Conservation (phyloP, 2,329 filamentous ascomycete species). For the Exophiala sideris region DNA sequence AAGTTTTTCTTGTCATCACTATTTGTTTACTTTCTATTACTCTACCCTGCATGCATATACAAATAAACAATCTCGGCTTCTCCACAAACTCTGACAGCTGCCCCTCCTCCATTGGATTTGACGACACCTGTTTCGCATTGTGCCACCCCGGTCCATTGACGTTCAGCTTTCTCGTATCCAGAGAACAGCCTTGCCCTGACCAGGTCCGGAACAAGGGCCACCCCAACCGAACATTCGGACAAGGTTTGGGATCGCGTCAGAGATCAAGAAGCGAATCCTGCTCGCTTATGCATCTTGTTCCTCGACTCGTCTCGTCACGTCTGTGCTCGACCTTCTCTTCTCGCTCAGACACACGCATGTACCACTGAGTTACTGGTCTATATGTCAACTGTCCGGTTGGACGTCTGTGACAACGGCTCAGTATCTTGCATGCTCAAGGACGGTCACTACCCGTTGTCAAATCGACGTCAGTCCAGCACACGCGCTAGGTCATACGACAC, state of each 20-base stretch:
- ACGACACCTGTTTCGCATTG: slow-evolving; percentile 10
- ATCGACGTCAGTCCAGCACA: slow-evolving; percentile 1
- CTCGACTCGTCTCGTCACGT: background rate
- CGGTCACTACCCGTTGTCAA: background rate
- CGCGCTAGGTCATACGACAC: slow-evolving; percentile 9
- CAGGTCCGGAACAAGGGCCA: slow-evolving; percentile 14
- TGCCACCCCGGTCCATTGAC: slow-evolving; percentile 2
- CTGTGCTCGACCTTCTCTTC: slow-evolving; percentile 2
- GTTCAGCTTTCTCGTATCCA: slow-evolving; percentile 1
- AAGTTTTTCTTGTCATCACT: background rate
- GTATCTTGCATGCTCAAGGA: background rate
- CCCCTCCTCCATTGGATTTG: slow-evolving; percentile 15
- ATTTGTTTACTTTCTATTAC: slow-evolving; percentile 14
- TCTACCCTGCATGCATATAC: slow-evolving; percentile 14
- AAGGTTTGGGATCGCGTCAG: slow-evolving; percentile 11
- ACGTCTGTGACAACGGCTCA: background rate
- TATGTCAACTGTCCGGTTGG: slow-evolving; percentile 6
- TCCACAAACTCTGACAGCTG: slow-evolving; percentile 20
- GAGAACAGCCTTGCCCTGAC: background rate
- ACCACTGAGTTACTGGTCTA: slow-evolving; percentile 6
- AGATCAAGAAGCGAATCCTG: slow-evolving; percentile 14
- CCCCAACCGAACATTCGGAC: slow-evolving; percentile 6
- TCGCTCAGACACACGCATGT: background rate
- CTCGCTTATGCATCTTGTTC: slow-evolving; percentile 4
- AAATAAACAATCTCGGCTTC: slow-evolving; percentile 23